Base-by-base conservation (phyloP, 805 yeast species). In the Ogataea zsoltii region DNA sequence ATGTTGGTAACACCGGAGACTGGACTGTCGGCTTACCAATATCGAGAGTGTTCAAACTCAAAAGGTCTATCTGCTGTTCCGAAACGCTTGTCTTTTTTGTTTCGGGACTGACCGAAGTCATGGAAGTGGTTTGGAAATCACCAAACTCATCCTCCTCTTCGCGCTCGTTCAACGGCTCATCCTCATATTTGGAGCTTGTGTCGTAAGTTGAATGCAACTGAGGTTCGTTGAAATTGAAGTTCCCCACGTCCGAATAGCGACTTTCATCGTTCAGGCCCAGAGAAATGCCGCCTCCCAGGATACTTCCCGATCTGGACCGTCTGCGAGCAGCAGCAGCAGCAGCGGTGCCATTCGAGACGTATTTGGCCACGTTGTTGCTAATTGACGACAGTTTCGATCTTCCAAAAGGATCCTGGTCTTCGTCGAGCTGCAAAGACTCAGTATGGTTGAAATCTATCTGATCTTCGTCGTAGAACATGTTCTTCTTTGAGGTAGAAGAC, bases 131-230 rank as follows among this genome's bases (percentile, higher is more conserved):
- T 30, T 54, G 56, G 28, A 56, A 57, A 18, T 53, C 61, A 2
- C 62, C 63, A 48, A 59, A 59, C 7, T 56, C 61, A 23, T 55
- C 61, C 18, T 48, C 57, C 4, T 50, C 44, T n/a, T 53, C 48
- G 1, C 42, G 45, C 15, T 34, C 40, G 10, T 38, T 7, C 17
- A 4, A 33, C 25, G 25, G 28, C 5, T n/a, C 41, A 4, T 38
- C 41, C 32, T 38, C 41, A 13, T 40, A 26, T 25, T 25, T 32
- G 15, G 10, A 25, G 23, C 25, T 26, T 15, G 33, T 16, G 21
- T 26, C 32, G 10, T 37, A 37, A 10, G 12, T 28, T 7, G 37
- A 40, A 15, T 31, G 40, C 21, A 37, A 21, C 23, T 37, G 40
- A 9, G 26, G 15, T 35, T 48, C 33, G 23, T 37, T 37, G 40